A percentile compares a stretch with the other conserved stretches of the same genome.
Conservation (phyloP, 345 rosid genomes). For the Adansonia digitata region DNA sequence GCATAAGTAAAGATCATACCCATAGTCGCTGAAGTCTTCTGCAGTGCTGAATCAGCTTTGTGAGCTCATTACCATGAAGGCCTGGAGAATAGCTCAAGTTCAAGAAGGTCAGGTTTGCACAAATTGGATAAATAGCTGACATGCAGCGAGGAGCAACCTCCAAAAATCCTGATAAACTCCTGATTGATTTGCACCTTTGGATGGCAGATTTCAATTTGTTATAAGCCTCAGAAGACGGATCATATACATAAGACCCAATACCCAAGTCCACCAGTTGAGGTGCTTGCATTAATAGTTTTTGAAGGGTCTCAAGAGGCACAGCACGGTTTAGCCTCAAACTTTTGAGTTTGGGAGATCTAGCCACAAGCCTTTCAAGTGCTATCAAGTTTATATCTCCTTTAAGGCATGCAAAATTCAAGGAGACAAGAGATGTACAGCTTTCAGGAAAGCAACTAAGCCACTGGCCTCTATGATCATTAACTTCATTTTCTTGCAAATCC, state of each 20-base stretch:
- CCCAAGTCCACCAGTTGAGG: slow-evolving; percentile 85
- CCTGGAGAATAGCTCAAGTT: slow-evolving; percentile 89
- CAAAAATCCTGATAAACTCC: slow-evolving; percentile 80
- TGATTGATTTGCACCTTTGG: slow-evolving; percentile 47
- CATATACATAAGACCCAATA: slow-evolving; percentile 64
- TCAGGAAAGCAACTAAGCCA: slow-evolving; percentile 95
- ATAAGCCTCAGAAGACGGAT: slow-evolving; percentile 56
- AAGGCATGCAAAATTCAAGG: slow-evolving; percentile 88
- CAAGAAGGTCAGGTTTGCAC: slow-evolving; percentile 54
- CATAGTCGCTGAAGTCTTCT: slow-evolving; percentile 72
- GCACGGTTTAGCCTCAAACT: slow-evolving; percentile 77
- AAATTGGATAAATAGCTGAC: slow-evolving; percentile 54
- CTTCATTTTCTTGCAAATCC: slow-evolving; percentile 92
- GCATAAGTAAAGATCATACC: slow-evolving; percentile 36
- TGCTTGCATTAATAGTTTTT: slow-evolving; percentile 52
- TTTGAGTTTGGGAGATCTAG: slow-evolving; percentile 83
- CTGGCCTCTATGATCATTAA: slow-evolving; percentile 85
- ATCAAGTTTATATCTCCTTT: slow-evolving; percentile 68
- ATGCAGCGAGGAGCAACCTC: slow-evolving; percentile 62
- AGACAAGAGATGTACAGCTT: slow-evolving; percentile 65
- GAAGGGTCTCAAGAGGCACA: slow-evolving; percentile 62
- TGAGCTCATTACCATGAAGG: slow-evolving; percentile 54
- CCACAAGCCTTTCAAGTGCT: slow-evolving; percentile 82
- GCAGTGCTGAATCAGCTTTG: slow-evolving; percentile 57
- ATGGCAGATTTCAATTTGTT: slow-evolving; percentile 42